Percentiles rank a stretch among this genome's conserved stretches.
These are phyloP conservation scores for Gnomoniopsis sp. DNA, from an alignment of 2,329 filamentous ascomycete species.

Conservation along the genomic window DNA sequence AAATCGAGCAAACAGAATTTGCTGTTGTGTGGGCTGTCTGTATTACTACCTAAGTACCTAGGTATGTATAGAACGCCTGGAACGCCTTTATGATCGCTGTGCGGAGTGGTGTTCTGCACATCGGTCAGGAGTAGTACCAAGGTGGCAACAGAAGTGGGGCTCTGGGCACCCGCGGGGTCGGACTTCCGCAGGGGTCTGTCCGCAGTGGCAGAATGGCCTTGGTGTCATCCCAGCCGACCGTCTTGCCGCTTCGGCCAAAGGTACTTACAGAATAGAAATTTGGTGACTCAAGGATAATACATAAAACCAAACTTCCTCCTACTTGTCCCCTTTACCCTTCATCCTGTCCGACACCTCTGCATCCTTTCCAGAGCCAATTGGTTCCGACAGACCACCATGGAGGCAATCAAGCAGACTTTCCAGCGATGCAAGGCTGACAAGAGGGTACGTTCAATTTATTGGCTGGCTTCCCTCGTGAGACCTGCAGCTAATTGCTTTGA, in stretches of 20 bases:
- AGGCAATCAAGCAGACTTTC: constrained; percentile 57
- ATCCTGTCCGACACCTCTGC: neutral
- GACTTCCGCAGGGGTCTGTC: no score
- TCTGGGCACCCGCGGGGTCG: neutral
- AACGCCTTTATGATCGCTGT: no score
- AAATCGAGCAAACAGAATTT: no score
- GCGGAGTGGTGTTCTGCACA: neutral
- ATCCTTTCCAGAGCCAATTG: constrained; percentile 11
- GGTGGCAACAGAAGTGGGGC: neutral
- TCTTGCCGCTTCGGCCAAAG: neutral
- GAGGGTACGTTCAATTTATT: constrained; percentile 41
- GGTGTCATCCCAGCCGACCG: neutral
- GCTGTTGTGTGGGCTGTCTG: no score
- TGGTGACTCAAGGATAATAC: constrained; percentile 15
- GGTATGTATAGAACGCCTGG: no score
- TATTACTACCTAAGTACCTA: no score
- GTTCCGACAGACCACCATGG: constrained; percentile 39
- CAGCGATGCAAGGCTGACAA: constrained; percentile 57
- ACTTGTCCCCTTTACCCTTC: neutral
- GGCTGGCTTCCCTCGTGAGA: neutral
- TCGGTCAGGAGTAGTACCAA: neutral
- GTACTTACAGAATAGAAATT: constrained; percentile 13
- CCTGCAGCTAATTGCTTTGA: neutral
- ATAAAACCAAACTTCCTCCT: neutral
- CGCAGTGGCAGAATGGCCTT: no score